Conservation (phyloP, 805 yeast species). For the Brettanomyces anomalus region DNA sequence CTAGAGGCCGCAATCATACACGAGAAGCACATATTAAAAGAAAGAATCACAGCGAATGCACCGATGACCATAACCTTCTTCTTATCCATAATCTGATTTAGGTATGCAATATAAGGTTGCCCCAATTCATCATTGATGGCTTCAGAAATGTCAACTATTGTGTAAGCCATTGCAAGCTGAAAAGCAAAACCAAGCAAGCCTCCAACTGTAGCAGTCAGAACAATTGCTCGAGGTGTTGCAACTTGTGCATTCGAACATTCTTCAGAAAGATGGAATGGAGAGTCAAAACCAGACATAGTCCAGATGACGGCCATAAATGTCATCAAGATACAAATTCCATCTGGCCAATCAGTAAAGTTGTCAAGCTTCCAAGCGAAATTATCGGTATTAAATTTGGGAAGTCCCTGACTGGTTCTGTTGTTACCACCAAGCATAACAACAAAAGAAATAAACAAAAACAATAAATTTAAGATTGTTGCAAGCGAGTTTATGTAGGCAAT, state of each 20-base stretch:
- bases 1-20: conserved; percentile 58
- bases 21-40: conserved; percentile 40
- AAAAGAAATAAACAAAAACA: conserved; percentile 41
- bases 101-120: conserved; percentile 50
- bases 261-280: conserved; percentile 64
- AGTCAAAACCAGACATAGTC: conserved; percentile 69
- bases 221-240: conserved; percentile 61
- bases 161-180: conserved; percentile 53
- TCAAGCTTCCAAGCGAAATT: conserved; percentile 41
- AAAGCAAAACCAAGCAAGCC: conserved; percentile 48
- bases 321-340: conserved; percentile 47
- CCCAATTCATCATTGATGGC: conserved; percentile 43
- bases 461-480: conserved; percentile 40
- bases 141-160: conserved; percentile 38
- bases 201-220: conserved; percentile 44
- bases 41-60: conserved; percentile 32
- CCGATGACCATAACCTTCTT: conserved; percentile 34
- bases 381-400: conserved; percentile 39
- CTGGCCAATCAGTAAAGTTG: conserved; percentile 52
- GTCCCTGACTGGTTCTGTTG: conserved; percentile 26
- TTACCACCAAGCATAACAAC: conserved; percentile 45
- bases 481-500: conserved; percentile 42
- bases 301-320: conserved; percentile 50
- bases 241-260: conserved; percentile 54
- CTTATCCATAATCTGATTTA: conserved; percentile 36